Conservation (phyloP, 2,329 filamentous ascomycete genomes). For the Akanthomyces dipterigenus region DNA sequence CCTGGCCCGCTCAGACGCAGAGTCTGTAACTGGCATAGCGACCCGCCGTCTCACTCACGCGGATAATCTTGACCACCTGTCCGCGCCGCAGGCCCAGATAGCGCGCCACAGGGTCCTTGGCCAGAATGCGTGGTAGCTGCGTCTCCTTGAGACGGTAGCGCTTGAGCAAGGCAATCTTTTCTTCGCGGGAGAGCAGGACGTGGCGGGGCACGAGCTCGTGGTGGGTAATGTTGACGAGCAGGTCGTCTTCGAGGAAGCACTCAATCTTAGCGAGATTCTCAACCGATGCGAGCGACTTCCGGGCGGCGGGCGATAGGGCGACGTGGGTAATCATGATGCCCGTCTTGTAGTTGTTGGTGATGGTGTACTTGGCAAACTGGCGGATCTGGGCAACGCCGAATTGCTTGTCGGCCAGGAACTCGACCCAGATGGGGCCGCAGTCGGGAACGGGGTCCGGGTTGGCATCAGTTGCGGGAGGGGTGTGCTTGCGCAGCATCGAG, state of each 20-base stretch:
- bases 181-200: conserved; percentile 79
- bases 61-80: conserved; percentile 97
- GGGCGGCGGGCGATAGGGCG: conserved; percentile 75
- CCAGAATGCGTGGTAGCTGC: conserved; percentile 85
- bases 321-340: conserved; percentile 86
- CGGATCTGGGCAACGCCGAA: conserved; percentile 92
- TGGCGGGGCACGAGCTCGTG: conserved; percentile 96
- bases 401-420: conserved; percentile 74
- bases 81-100: conserved; percentile 87
- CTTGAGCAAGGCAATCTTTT: conserved; percentile 79
- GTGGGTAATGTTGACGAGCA: conserved; percentile 96
- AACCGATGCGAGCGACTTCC: conserved; percentile 77
- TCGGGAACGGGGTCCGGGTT: conserved; percentile 66
- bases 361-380: conserved; percentile 76
- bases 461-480: conserved; percentile 58
- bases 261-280: conserved; percentile 76
- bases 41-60: conserved; percentile 90
- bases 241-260: conserved; percentile 90
- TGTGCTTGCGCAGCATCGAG: conserved; percentile 79
- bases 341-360: conserved; percentile 73
- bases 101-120: conserved; percentile 84
- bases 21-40: conserved; percentile 90
- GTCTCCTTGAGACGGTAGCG: conserved; percentile 96
- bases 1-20: conserved; percentile 43
- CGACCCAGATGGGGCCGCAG: conserved; percentile 85